These are phyloP conservation scores for Drechslerella coelobrocha DNA, from an alignment of 2,329 filamentous ascomycete genomes.

Conservation along the genomic window DNA sequence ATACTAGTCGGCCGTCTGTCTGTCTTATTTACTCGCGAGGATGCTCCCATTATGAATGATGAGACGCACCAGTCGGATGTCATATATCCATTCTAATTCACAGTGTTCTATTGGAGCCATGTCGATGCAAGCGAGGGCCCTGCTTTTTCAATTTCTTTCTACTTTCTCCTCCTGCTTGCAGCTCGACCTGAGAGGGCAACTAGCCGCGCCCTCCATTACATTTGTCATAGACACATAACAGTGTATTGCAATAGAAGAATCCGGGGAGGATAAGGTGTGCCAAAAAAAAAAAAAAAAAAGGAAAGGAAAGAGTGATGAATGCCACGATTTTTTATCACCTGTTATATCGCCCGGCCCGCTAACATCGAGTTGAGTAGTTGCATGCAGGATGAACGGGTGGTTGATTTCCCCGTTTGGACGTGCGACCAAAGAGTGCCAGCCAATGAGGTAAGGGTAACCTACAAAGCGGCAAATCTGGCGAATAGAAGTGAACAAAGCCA, in stretches of 20 bases:
- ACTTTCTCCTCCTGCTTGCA: not conserved
- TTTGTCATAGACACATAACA: too few species aligned
- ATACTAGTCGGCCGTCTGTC: too few species aligned
- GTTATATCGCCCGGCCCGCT: slow-evolving; percentile 17
- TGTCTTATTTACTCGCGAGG: slow-evolving; percentile 1
- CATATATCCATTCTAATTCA: not conserved
- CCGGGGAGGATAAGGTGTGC: too few species aligned
- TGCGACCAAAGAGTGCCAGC: slow-evolving; percentile 22
- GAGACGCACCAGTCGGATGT: slow-evolving; percentile 9
- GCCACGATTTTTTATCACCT: slow-evolving; percentile 17
- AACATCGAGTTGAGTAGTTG: slow-evolving; percentile 42
- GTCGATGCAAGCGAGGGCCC: slow-evolving; percentile 5
- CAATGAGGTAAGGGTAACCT: slow-evolving; percentile 41
- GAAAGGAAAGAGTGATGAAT: too few species aligned
- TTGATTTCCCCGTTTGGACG: slow-evolving; percentile 41
- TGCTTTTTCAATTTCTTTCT: not conserved
- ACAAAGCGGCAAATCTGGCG: slow-evolving; percentile 34
- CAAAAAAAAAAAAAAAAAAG: too few species aligned
- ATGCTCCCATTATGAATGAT: not conserved
- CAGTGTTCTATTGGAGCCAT: not conserved
- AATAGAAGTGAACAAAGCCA: slow-evolving; percentile 24
- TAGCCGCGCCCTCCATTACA: too few species aligned
- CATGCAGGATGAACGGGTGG: slow-evolving; percentile 39
- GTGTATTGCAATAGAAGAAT: too few species aligned
- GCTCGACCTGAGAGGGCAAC: too few species aligned